Evolutionary conservation across 176 grass and related monocot species (phyloP).

Genomic region (Ensete glaucum): DNA sequence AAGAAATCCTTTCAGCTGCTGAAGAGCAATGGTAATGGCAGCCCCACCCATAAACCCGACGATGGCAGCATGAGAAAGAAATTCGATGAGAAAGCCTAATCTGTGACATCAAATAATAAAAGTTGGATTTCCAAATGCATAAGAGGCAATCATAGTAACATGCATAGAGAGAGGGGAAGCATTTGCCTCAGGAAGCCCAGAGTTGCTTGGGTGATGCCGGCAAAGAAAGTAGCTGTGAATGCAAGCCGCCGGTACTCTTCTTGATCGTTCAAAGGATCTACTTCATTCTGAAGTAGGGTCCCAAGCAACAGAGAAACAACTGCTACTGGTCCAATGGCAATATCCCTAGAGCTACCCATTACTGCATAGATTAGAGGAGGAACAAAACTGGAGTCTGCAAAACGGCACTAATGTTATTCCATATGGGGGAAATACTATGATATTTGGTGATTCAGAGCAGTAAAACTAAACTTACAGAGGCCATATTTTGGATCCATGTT

Average conservation of each 20-base stretch:
- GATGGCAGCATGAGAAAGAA: slow-evolving; percentile 93
- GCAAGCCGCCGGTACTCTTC: slow-evolving; percentile 71
- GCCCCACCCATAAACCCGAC: slow-evolving; percentile 92
- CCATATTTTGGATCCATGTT: slow-evolving; percentile 84
- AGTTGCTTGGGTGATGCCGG: slow-evolving; percentile 84
- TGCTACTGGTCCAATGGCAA: slow-evolving; percentile 86
- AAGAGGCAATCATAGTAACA: neutral
- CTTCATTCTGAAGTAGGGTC: slow-evolving; percentile 65
- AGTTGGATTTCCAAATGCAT: neutral
- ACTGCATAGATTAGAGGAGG: slow-evolving; percentile 76
- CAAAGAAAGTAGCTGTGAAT: slow-evolving; percentile 93
- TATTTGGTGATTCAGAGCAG: neutral
- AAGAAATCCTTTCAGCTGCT: slow-evolving; percentile 76
- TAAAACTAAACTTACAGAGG: slow-evolving; percentile 53
- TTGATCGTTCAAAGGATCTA: slow-evolving; percentile 46
- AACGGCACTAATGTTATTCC: too few relatives aligned
- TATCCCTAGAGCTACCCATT: slow-evolving; percentile 94
- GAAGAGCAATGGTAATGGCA: slow-evolving; percentile 87
- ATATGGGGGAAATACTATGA: neutral
- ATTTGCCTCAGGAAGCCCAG: slow-evolving; percentile 75
- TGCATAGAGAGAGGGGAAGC: neutral
- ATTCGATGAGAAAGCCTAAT: slow-evolving; percentile 88
- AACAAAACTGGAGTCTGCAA: slow-evolving; percentile 81
- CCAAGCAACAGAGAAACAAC: slow-evolving; percentile 87
- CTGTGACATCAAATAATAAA: slow-evolving; percentile 31